A percentile compares a stretch with the other conserved stretches of the same genome.
Conservation (phyloP, 1,284 basidiomycete genomes). For the Pseudozyma tsukubaensis region DNA sequence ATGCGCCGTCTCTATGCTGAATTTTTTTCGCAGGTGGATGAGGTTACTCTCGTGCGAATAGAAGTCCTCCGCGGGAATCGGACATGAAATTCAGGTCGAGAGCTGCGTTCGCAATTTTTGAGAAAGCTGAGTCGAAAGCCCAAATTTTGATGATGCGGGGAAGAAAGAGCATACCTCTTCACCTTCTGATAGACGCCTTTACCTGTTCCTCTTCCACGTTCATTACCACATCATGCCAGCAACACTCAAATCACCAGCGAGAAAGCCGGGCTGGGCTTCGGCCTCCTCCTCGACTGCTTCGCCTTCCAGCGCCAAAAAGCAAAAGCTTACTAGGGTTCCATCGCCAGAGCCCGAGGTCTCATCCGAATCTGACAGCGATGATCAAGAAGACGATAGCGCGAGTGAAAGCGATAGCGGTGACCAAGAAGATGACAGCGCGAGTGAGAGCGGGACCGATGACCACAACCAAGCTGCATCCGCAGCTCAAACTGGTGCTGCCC, state of each 20-base stretch:
- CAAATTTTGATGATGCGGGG: too few species aligned
- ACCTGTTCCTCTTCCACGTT: not conserved
- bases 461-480: conserved; percentile 8
- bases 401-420: conserved; percentile 5
- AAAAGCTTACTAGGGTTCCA: conserved; percentile 6
- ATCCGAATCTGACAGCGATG: conserved; percentile 8
- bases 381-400: conserved; percentile 9
- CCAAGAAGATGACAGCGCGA: conserved; percentile 3
- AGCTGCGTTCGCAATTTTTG: not conserved
- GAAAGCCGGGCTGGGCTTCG: not conserved
- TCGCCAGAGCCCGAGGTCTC: conserved; percentile 10
- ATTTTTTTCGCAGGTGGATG: too few species aligned
- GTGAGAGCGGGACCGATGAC: conserved; percentile 12
- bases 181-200: not conserved
- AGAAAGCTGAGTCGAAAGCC: too few species aligned
- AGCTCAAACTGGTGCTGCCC: conserved; percentile 2
- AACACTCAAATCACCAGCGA: conserved; percentile 17
- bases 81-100: conserved; percentile 7
- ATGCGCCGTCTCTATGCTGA: not conserved
- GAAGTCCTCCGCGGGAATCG: not conserved
- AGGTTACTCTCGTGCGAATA: conserved; percentile 8
- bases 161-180: too few species aligned
- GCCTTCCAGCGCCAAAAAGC: conserved; percentile 16
- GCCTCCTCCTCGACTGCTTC: conserved; percentile 14
- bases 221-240: conserved; percentile 19